phyloP scores from a whole-genome alignment of 2,329 filamentous ascomycete genomes.

The Neofusicoccum ribis region DNA sequence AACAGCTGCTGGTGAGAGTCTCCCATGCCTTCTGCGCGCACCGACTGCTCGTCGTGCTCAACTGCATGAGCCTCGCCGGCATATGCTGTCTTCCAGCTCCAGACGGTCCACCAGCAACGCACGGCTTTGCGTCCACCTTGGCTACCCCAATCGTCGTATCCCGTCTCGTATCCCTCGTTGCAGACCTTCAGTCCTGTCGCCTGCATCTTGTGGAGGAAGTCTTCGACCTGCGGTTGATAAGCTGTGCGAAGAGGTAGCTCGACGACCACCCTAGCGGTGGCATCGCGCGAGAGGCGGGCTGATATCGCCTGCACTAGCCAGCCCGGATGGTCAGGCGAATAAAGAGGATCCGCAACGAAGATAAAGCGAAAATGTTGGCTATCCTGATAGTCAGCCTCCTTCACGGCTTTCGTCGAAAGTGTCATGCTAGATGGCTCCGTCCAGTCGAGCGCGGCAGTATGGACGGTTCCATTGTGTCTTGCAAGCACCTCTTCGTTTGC shows the following conservation, averaged over 20 bases:
- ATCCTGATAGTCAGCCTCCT: constrained; percentile 8
- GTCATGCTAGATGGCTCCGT: constrained; percentile 46
- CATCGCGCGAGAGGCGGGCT: constrained; percentile 61
- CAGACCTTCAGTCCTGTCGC: constrained; percentile 54
- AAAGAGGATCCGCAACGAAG: constrained; percentile 82
- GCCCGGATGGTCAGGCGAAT: constrained; percentile 77
- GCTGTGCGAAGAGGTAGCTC: constrained; percentile 79
- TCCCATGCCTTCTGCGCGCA: neutral
- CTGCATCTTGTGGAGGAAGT: constrained; percentile 64
- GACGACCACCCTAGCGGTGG: constrained; percentile 66
- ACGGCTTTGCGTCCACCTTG: constrained; percentile 51
- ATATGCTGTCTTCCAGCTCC: constrained; percentile 37
- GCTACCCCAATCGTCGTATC: constrained; percentile 72
- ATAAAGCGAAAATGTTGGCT: constrained; percentile 57
- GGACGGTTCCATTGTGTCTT: constrained; percentile 56
- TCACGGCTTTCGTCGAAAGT: neutral
- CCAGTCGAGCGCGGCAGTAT: constrained; percentile 75
- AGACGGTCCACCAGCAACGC: constrained; percentile 70
- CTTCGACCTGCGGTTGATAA: constrained; percentile 63
- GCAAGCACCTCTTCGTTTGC: constrained; percentile 62
- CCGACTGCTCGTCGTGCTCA: constrained; percentile 10
- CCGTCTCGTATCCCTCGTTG: constrained; percentile 63
- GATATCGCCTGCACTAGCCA: constrained; percentile 72
- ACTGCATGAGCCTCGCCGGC: neutral
- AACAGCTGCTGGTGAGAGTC: constrained; percentile 11